Evolutionary conservation across 2,329 filamentous ascomycete species (phyloP).

Genomic region (Diplodia scrobiculata): DNA sequence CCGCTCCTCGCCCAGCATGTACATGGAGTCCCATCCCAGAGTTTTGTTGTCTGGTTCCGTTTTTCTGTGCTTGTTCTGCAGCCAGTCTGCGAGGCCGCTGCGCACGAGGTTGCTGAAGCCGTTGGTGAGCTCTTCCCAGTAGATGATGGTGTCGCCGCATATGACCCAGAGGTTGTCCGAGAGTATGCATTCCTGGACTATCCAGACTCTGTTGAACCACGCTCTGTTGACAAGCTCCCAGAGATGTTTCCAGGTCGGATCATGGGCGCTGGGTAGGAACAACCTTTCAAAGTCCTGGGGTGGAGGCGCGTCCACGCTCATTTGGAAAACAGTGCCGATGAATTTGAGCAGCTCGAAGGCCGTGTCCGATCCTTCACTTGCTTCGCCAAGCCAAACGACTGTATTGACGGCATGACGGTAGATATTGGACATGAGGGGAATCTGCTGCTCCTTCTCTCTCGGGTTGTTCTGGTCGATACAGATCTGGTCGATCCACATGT

Average conservation of each 20-base stretch:
- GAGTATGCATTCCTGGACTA: constrained; percentile 36
- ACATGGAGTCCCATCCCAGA: constrained; percentile 9
- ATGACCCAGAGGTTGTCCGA: constrained; percentile 33
- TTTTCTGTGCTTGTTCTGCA: constrained; percentile 25
- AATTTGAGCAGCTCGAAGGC: constrained; percentile 34
- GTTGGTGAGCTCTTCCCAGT: constrained; percentile 35
- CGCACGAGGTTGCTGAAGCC: constrained; percentile 32
- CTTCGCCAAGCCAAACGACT: constrained; percentile 37
- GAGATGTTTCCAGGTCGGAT: constrained; percentile 33
- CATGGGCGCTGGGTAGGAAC: constrained; percentile 30
- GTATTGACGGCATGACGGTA: constrained; percentile 37
- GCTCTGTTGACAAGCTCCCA: constrained; percentile 32
- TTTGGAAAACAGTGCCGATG: constrained; percentile 30
- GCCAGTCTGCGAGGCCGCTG: constrained; percentile 31
- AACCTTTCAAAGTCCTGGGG: constrained; percentile 34
- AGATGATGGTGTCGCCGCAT: constrained; percentile 32
- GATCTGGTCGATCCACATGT: constrained; percentile 37
- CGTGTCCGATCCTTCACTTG: constrained; percentile 30
- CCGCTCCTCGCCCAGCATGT: constrained; percentile 32
- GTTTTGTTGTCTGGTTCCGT: background rate
- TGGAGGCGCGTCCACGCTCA: constrained; percentile 31
- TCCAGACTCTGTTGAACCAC: constrained; percentile 37
- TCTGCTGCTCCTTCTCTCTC: constrained; percentile 36
- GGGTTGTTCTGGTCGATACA: constrained; percentile 35
- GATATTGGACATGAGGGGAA: constrained; percentile 36